Base-by-base conservation (phyloP, 2,329 filamentous ascomycete species). In the Davidsoniella neocaledoniae region DNA sequence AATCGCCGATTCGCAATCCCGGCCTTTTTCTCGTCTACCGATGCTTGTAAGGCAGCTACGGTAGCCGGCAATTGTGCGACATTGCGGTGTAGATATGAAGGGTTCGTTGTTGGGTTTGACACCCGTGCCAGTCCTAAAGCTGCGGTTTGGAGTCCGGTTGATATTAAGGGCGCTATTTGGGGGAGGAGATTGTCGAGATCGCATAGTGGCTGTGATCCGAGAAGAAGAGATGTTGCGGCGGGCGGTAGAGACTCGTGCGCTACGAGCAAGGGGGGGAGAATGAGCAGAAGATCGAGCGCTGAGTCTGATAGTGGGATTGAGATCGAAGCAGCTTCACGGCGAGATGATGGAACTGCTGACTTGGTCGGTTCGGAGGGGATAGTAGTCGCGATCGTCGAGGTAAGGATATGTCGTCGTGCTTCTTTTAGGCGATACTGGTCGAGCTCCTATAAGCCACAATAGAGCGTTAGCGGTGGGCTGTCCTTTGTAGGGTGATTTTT, bases 31-130 rank as follows among this genome's bases (percentile, higher is more conserved):
- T 57, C 53, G 2, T 57, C 51, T 4, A 69, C 57, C 3, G 61
- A 54, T 10, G 58, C 33, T n/a, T 57, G 58, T 1, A 76, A 66
- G 2, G 62, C 52, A 3, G 60, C 54, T 16, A 69, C 60, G 21
- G 66, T 61, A 1, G 61, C 54, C 0, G 70, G 63, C 2, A 81
- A 63, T 16, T 66, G 62, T 1, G 74, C 65, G 46, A 80, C 70
- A 21, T 66, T 61, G 17, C 76, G 74, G 62, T 79, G 76, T n/a
- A 79, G 63, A 57, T 68, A 75, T 17, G 73, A 73, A 0, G 72
- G 65, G 59, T 74, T 74, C 1, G 70, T 74, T 14, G 63, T 62
- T 1, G 69, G 68, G 52, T 63, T 62, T 5, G 64, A 57, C n/a
- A 69, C 60, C 42, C 73, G 68, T 1, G 71, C 66, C 21, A 77